phyloP scores from a whole-genome alignment of 106 monocot genomes.

The Dendrobium chrysotoxum region DNA sequence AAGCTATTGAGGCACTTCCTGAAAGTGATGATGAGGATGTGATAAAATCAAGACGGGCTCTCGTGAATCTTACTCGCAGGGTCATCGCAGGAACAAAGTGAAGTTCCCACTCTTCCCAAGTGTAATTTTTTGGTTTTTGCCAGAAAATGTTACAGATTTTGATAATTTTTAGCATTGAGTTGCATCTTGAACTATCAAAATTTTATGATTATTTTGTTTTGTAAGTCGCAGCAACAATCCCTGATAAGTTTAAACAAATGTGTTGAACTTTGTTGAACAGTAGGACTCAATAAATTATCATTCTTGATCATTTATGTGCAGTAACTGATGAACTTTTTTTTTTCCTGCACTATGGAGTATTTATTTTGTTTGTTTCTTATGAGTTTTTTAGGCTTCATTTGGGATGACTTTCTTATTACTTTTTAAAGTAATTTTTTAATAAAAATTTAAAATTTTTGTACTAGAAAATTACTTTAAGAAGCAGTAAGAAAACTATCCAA shows the following conservation, averaged over 20 bases:
- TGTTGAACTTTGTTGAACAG: background rate
- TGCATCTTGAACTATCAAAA: background rate
- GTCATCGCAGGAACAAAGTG: conserved; percentile 41
- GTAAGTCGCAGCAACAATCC: background rate
- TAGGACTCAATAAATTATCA: background rate
- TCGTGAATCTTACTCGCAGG: conserved; percentile 13
- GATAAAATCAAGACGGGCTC: conserved; percentile 35
- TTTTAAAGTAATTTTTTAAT: too few species aligned
- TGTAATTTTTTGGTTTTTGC: too few species aligned
- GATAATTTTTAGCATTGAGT: background rate
- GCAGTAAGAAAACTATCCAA: too few species aligned
- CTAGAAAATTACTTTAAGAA: too few species aligned
- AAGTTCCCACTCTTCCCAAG: background rate
- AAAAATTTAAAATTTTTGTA: too few species aligned
- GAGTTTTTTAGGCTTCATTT: too few species aligned
- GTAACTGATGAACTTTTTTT: too few species aligned
- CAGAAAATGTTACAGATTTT: too few species aligned
- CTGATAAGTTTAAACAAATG: background rate
- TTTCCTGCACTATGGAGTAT: too few species aligned
- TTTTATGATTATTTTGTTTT: background rate
- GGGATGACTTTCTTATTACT: too few species aligned
- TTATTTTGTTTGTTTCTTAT: too few species aligned
- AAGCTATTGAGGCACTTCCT: conserved; percentile 48
- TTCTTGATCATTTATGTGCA: too few species aligned
- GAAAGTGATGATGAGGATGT: conserved; percentile 38